These are phyloP conservation scores for Fusarium lateritium DNA, from an alignment of 2,329 filamentous ascomycete species.

Conservation along the genomic window DNA sequence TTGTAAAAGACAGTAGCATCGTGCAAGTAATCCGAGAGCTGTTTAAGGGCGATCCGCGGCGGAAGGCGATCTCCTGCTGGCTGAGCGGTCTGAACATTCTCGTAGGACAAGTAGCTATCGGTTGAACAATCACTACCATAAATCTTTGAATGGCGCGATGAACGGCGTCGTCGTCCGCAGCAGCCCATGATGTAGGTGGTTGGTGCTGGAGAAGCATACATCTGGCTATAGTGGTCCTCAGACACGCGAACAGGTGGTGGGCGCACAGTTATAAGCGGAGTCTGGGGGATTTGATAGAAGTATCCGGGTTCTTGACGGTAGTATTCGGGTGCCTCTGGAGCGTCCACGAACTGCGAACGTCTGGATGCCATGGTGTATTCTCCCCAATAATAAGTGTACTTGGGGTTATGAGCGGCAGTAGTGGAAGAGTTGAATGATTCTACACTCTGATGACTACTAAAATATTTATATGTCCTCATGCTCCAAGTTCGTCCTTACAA, in stretches of 20 bases:
- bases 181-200: slow-evolving; percentile 7
- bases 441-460: neutral
- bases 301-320: slow-evolving; percentile 20
- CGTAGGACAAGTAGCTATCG: slow-evolving; percentile 15
- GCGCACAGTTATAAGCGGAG: slow-evolving; percentile 6
- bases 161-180: slow-evolving; percentile 29
- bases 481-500: slow-evolving; percentile 6
- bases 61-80: slow-evolving; percentile 22
- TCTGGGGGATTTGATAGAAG: slow-evolving; percentile 9
- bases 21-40: slow-evolving; percentile 33
- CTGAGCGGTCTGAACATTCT: slow-evolving; percentile 1
- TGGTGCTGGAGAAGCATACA: slow-evolving; percentile 10
- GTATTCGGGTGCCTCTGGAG: slow-evolving; percentile 1
- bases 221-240: slow-evolving; percentile 19
- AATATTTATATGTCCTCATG: slow-evolving; percentile 23
- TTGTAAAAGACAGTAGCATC: slow-evolving; percentile 24
- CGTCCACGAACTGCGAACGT: slow-evolving; percentile 13
- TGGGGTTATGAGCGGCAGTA: slow-evolving; percentile 3
- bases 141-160: slow-evolving; percentile 4
- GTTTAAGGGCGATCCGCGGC: slow-evolving; percentile 36
- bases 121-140: slow-evolving; percentile 18
- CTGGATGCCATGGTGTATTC: slow-evolving; percentile 25
- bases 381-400: neutral
- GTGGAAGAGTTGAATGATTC: neutral
- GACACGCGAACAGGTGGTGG: slow-evolving; percentile 2